Evolutionary conservation across 305 asterid species (phyloP).

Genomic region (Solanum hybrid): DNA sequence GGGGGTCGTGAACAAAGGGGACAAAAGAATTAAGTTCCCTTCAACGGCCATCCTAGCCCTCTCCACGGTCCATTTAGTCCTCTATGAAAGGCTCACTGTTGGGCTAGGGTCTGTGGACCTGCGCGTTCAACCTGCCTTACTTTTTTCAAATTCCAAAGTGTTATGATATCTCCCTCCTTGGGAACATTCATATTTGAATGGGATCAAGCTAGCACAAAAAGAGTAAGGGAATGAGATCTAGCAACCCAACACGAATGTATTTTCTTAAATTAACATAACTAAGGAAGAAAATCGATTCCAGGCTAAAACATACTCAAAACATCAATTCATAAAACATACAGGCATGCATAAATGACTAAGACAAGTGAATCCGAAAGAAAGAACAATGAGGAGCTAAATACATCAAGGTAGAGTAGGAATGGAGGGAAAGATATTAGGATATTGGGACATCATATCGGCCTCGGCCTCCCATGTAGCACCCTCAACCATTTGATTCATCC

Average conservation of each 20-base stretch:
- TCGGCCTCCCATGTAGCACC: neutral
- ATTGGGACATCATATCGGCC: neutral
- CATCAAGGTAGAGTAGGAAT: neutral
- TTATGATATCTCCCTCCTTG: neutral
- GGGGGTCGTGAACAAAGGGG: neutral
- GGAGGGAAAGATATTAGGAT: neutral
- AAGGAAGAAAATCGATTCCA: neutral
- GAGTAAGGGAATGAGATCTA: neutral
- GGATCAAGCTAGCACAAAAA: neutral
- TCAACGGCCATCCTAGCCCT: neutral
- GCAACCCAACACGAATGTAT: neutral
- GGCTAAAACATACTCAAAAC: neutral
- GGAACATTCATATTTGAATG: too few relatives aligned
- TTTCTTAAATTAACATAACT: neutral
- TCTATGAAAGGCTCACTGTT: neutral
- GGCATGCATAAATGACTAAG: neutral
- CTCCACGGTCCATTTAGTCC: neutral
- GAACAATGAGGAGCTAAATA: neutral
- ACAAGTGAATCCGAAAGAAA: neutral
- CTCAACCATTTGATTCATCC: neutral
- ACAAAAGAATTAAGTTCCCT: neutral
- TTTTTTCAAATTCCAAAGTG: neutral
- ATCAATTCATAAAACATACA: neutral
- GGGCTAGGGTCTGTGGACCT: neutral
- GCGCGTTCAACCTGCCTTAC: too few relatives aligned